These are phyloP conservation scores for Pulveroboletus sp. DNA, from an alignment of 768 basidiomycete genomes.

Conservation along the genomic window DNA sequence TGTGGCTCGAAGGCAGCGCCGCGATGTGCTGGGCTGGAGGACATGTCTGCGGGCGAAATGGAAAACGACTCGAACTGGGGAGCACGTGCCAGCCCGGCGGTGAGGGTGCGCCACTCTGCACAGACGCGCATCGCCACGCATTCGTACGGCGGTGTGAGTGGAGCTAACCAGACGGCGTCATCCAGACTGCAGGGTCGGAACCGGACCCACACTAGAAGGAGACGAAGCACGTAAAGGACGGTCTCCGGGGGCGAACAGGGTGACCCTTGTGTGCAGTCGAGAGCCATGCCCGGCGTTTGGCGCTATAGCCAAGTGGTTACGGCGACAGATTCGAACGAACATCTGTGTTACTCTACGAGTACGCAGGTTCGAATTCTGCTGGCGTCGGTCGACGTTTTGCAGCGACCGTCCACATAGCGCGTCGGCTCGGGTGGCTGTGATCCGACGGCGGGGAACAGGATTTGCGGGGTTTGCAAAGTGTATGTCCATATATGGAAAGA, in stretches of 20 bases:
- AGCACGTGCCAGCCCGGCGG: constrained; percentile 2
- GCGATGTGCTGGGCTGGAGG: not conserved
- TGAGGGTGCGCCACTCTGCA: too few species aligned
- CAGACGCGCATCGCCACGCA: too few species aligned
- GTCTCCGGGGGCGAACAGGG: not conserved
- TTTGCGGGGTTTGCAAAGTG: constrained; percentile 12
- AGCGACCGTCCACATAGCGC: too few species aligned
- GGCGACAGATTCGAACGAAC: constrained; percentile 65
- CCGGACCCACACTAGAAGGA: not conserved
- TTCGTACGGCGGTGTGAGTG: too few species aligned
- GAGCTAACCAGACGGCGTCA: not conserved
- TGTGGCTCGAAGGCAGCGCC: not conserved
- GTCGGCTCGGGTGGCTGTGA: too few species aligned
- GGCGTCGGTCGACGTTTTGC: constrained; percentile 39
- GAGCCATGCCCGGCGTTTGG: constrained; percentile 1
- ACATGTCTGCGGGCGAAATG: too few species aligned
- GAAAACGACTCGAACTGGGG: not conserved
- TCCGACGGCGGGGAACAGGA: not conserved
- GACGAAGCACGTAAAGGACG: not conserved
- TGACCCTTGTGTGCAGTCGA: not conserved
- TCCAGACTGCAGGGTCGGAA: not conserved
- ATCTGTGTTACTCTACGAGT: constrained; percentile 65
- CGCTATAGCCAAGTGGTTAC: constrained; percentile 76
- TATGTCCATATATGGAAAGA: constrained; percentile 11
- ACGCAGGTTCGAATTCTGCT: constrained; percentile 69